These are phyloP conservation scores for Spinacia oleracea DNA, from an alignment of 179 eudicot species.

Conservation along the genomic window DNA sequence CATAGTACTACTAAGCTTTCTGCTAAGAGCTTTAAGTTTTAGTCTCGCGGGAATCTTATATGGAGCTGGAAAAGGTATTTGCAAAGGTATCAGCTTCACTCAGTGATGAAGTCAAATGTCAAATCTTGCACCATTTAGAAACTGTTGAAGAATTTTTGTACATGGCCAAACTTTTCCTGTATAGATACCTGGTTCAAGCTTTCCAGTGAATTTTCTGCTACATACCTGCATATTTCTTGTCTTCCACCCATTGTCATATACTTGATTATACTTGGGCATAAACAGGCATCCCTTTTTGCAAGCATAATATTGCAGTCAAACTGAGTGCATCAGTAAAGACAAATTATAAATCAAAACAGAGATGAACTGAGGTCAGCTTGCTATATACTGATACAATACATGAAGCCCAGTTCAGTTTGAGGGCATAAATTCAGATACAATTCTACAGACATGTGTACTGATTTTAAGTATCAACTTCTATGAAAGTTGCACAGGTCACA, in stretches of 20 bases:
- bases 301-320: background rate
- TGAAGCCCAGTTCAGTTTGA: background rate
- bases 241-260: background rate
- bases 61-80: conserved; percentile 59
- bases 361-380: background rate
- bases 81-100: conserved; percentile 71
- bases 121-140: background rate
- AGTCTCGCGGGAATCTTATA: conserved; percentile 43
- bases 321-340: background rate
- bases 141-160: conserved; percentile 7
- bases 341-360: background rate
- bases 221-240: background rate
- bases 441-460: background rate
- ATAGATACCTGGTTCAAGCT: background rate
- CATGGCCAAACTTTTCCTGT: background rate
- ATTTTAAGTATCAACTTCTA: background rate
- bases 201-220: background rate
- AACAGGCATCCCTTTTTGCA: background rate
- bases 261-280: background rate
- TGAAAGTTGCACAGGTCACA: background rate
- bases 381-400: background rate
- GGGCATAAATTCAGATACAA: background rate
- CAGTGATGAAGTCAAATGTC: conserved; percentile 33
- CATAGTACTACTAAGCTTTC: background rate
- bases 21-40: background rate